Percentiles rank a stretch among this genome's conserved stretches.
phyloP scores from a whole-genome alignment of 768 basidiomycete genomes.

The Boletus vinaceobasis region DNA sequence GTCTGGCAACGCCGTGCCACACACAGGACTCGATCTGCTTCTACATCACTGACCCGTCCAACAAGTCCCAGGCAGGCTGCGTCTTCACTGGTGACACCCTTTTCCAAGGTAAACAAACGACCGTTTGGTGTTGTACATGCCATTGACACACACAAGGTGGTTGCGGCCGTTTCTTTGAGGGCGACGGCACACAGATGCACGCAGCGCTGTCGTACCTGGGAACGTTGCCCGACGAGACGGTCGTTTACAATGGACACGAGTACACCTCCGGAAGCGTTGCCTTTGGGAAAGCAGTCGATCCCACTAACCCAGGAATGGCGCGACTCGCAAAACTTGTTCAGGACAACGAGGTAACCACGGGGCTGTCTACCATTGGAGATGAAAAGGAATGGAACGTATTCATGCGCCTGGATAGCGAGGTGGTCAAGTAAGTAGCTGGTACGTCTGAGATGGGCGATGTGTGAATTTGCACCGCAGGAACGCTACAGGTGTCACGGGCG shows the following conservation, averaged over 20 bases:
- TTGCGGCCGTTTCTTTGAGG: slow-evolving; percentile 95
- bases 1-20: slow-evolving; percentile 87
- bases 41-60: slow-evolving; percentile 55
- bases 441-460: background rate
- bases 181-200: slow-evolving; percentile 77
- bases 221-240: slow-evolving; percentile 72
- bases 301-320: slow-evolving; percentile 57
- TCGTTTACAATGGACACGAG: slow-evolving; percentile 89
- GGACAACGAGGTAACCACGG: slow-evolving; percentile 64
- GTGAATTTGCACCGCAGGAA: slow-evolving; percentile 37
- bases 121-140: background rate
- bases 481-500: slow-evolving; percentile 40
- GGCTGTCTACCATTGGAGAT: slow-evolving; percentile 84
- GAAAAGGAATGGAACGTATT: slow-evolving; percentile 97
- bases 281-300: slow-evolving; percentile 65
- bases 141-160: slow-evolving; percentile 48
- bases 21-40: slow-evolving; percentile 97
- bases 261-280: slow-evolving; percentile 75
- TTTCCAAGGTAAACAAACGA: slow-evolving; percentile 46
- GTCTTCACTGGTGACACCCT: slow-evolving; percentile 97
- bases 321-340: slow-evolving; percentile 57
- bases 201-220: slow-evolving; percentile 63
- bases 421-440: slow-evolving; percentile 53
- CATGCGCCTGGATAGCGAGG: slow-evolving; percentile 68
- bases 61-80: slow-evolving; percentile 53